Percentiles rank a stretch among this genome's conserved stretches.
These are phyloP conservation scores for Solanum pimpinellifolium DNA, from an alignment of 257 asterid species.

Conservation along the genomic window DNA sequence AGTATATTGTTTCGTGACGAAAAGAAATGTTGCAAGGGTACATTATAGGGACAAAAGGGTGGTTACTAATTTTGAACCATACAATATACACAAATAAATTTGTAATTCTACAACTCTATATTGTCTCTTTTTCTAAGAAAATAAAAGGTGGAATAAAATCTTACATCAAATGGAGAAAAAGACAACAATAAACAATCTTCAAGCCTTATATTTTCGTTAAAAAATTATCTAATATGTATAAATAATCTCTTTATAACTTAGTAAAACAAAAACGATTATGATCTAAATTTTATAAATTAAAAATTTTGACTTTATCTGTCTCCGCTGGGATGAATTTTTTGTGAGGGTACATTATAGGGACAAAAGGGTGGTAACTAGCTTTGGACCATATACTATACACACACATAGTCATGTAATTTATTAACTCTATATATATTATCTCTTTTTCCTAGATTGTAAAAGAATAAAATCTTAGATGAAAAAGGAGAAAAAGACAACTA, in stretches of 20 bases:
- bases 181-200: not conserved
- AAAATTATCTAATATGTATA: not conserved
- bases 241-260: not conserved
- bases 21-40: not conserved
- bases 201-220: too few relatives aligned
- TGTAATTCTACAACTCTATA: not conserved
- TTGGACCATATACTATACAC: not conserved
- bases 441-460: not conserved
- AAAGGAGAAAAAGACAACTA: not conserved
- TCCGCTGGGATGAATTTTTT: too few relatives aligned
- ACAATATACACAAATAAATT: not conserved
- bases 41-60: not conserved
- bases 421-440: not conserved
- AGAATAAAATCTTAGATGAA: not conserved
- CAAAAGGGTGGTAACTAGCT: not conserved
- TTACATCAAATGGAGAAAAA: not conserved
- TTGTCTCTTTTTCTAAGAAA: not conserved
- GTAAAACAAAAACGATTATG: not conserved
- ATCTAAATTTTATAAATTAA: too few relatives aligned
- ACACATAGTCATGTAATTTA: not conserved
- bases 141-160: not conserved
- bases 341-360: not conserved
- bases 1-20: too few relatives aligned
- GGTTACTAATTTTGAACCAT: not conserved
- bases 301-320: too few relatives aligned